Percentiles rank a stretch among this genome's conserved stretches.
These are phyloP conservation scores for Kodamaea nitidulidarum DNA, from an alignment of 805 yeast species.

Conservation along the genomic window DNA sequence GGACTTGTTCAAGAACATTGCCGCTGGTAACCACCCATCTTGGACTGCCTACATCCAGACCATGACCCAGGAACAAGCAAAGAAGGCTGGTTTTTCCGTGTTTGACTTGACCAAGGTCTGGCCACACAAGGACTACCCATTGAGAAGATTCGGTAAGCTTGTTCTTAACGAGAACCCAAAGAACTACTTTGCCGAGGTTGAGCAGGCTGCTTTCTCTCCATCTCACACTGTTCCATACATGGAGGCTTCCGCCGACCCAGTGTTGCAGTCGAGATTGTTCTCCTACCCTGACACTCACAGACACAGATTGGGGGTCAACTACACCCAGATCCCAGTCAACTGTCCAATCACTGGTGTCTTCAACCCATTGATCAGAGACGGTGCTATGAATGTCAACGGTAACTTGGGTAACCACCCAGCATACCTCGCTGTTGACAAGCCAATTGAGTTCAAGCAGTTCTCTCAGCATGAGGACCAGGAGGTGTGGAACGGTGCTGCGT, in stretches of 20 bases:
- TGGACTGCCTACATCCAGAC: conserved; percentile 86
- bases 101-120: conserved; percentile 81
- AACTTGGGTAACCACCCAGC: conserved; percentile 78
- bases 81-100: conserved; percentile 71
- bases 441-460: conserved; percentile 43
- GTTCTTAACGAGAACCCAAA: conserved; percentile 52
- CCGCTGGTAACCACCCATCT: conserved; percentile 70
- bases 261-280: conserved; percentile 69
- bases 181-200: conserved; percentile 44
- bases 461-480: conserved; percentile 66
- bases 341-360: conserved; percentile 59
- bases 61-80: conserved; percentile 80
- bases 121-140: conserved; percentile 55
- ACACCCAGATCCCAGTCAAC: conserved; percentile 64
- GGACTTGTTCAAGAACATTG: conserved; percentile 76
- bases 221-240: conserved; percentile 69
- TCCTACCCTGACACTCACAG: conserved; percentile 76
- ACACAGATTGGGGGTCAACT: conserved; percentile 69
- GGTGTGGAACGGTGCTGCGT: conserved; percentile 76
- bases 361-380: conserved; percentile 78
- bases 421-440: conserved; percentile 58
- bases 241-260: conserved; percentile 76
- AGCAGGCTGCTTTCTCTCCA: conserved; percentile 65
- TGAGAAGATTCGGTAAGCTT: conserved; percentile 52
- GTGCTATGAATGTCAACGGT: conserved; percentile 57